Conservation (phyloP, 805 yeast species). For the Yamadazyma ubonensis region DNA sequence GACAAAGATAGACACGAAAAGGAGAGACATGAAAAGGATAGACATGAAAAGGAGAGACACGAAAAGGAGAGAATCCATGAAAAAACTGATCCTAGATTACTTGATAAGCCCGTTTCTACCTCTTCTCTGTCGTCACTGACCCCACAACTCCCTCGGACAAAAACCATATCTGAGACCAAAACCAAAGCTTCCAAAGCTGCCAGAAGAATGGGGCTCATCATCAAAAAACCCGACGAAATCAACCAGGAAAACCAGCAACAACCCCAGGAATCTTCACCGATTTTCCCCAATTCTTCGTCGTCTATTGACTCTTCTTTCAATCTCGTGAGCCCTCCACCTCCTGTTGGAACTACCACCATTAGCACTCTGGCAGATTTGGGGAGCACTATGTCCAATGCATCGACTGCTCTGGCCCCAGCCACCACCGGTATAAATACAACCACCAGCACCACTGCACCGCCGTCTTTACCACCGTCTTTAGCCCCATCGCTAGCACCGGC, state of each 20-base stretch:
- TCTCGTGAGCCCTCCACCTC: conserved; percentile 15
- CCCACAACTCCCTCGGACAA: conserved; percentile 26
- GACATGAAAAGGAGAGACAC: no score
- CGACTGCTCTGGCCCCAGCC: no score
- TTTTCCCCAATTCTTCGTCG: conserved; percentile 19
- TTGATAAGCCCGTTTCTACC: no score
- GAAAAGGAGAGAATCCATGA: no score
- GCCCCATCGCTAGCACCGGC: conserved; percentile 8
- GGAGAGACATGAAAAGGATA: no score
- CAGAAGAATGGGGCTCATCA: conserved; percentile 73
- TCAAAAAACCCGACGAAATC: conserved; percentile 39
- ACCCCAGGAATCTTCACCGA: conserved; percentile 12
- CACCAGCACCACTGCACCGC: background rate
- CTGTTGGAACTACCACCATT: conserved; percentile 18
- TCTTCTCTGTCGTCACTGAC: conserved; percentile 1
- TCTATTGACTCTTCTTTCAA: conserved; percentile 17
- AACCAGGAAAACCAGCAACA: conserved; percentile 5
- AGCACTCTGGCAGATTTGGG: no score
- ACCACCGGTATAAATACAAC: background rate
- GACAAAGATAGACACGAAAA: no score
- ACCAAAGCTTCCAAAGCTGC: conserved; percentile 62
- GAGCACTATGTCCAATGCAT: no score
- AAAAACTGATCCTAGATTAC: no score
- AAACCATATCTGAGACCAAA: conserved; percentile 38
- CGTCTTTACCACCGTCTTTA: no score